Conservation (phyloP, 352 stramenopile species). For the Phytopythium ostracodes region DNA sequence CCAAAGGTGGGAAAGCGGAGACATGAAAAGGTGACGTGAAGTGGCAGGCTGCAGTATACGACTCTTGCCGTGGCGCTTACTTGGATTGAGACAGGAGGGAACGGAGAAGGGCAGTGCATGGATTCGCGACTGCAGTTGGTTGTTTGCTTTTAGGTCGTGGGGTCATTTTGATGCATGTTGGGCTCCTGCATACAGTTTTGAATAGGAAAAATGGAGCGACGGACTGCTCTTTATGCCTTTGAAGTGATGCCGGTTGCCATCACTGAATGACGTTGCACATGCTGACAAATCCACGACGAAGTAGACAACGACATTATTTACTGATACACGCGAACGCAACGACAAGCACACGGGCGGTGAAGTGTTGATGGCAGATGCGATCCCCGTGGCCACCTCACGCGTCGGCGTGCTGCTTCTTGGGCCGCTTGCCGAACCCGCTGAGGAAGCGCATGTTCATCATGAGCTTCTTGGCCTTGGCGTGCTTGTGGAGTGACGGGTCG, state of each 20-base stretch:
- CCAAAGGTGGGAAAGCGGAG: constrained; percentile 3
- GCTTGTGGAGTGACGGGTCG: constrained; percentile 37
- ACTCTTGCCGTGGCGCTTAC: no score
- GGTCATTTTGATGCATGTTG: neutral
- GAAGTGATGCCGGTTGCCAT: neutral
- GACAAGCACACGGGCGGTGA: neutral
- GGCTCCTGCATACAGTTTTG: constrained; percentile 5
- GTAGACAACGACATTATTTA: neutral
- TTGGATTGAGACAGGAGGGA: neutral
- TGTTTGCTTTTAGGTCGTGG: neutral
- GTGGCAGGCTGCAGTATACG: no score
- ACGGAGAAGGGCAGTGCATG: neutral
- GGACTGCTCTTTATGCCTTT: neutral
- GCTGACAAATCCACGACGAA: neutral
- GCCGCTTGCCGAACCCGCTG: constrained; percentile 55
- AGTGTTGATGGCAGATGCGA: neutral
- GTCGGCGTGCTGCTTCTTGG: constrained; percentile 33
- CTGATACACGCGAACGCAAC: neutral
- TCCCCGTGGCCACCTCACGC: neutral
- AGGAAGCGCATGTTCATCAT: constrained; percentile 80
- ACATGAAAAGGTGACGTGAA: neutral
- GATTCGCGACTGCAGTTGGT: neutral
- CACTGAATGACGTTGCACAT: neutral
- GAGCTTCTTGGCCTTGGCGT: constrained; percentile 54
- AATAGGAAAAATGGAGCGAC: constrained; percentile 3